Percentiles rank a stretch among this genome's conserved stretches.
Conservation (phyloP, 805 yeast genomes). For the Diddensiella caesifluorescens region DNA sequence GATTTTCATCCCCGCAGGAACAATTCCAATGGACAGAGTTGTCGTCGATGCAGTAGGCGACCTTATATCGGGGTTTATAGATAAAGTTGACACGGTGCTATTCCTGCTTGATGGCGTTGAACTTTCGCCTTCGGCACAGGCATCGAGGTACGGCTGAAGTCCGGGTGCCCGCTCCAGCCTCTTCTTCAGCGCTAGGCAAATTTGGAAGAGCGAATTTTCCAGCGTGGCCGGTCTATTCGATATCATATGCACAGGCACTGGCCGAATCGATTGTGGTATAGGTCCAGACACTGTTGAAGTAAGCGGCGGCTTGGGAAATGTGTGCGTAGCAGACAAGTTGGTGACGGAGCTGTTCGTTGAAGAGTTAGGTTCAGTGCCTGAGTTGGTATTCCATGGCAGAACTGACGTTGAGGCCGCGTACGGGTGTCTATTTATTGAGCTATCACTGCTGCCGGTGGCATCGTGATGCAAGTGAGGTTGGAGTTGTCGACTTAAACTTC, state of each 20-base stretch:
- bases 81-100: slow-evolving; percentile 2
- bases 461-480: background rate
- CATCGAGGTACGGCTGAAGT: slow-evolving; percentile 15
- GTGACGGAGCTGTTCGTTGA: slow-evolving; percentile 5
- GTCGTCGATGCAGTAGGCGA: slow-evolving; percentile 7
- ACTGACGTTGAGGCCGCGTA: background rate
- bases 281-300: background rate
- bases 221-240: slow-evolving; percentile 20
- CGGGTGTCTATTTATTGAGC: background rate
- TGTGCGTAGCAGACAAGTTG: slow-evolving; percentile 1
- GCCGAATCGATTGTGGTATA: background rate
- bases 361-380: background rate
- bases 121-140: slow-evolving; percentile 9
- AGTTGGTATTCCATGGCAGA: too few relatives aligned
- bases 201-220: slow-evolving; percentile 25
- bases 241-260: slow-evolving; percentile 1
- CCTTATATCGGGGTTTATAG: slow-evolving; percentile 11
- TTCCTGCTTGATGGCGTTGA: slow-evolving; percentile 1
- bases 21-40: slow-evolving; percentile 11
- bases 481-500: background rate
- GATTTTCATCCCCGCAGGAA: slow-evolving; percentile 28
- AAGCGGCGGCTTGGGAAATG: background rate
- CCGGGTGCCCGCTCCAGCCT: slow-evolving; percentile 25
- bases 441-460: background rate
- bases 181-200: slow-evolving; percentile 21